A percentile compares a stretch with the other conserved stretches of the same genome.
Evolutionary conservation across 345 rosid genomes (phyloP).

Genomic region (Eucalyptus urophylla): DNA sequence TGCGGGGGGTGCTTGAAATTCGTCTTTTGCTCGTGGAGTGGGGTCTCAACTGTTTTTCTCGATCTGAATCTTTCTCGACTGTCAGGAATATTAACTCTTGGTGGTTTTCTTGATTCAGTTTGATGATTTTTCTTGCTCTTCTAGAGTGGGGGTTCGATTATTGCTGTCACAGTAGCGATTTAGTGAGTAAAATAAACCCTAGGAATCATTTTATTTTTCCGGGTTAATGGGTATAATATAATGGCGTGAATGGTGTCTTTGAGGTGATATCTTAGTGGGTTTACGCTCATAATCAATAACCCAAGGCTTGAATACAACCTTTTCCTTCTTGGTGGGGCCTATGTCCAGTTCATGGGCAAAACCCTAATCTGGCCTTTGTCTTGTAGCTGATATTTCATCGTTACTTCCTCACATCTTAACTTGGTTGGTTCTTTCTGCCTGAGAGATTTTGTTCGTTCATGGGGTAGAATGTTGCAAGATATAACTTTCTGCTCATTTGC

Average conservation of each 20-base stretch:
- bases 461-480: neutral
- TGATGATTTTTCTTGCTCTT: neutral
- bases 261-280: neutral
- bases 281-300: neutral
- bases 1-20: neutral
- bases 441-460: neutral
- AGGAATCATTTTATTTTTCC: neutral
- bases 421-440: neutral
- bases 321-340: neutral
- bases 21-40: neutral
- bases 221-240: neutral
- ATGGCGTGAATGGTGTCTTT: neutral
- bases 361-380: neutral
- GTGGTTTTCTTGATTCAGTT: neutral
- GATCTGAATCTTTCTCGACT: neutral
- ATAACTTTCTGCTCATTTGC: neutral
- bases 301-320: neutral
- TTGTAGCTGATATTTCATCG: neutral
- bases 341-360: neutral
- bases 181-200: neutral
- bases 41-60: neutral
- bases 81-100: neutral
- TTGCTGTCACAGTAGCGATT: neutral
- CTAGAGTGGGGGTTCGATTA: neutral
- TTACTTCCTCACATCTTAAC: neutral